phyloP scores from a whole-genome alignment of 2,329 filamentous ascomycete genomes.

The Penicillium sumatraense region DNA sequence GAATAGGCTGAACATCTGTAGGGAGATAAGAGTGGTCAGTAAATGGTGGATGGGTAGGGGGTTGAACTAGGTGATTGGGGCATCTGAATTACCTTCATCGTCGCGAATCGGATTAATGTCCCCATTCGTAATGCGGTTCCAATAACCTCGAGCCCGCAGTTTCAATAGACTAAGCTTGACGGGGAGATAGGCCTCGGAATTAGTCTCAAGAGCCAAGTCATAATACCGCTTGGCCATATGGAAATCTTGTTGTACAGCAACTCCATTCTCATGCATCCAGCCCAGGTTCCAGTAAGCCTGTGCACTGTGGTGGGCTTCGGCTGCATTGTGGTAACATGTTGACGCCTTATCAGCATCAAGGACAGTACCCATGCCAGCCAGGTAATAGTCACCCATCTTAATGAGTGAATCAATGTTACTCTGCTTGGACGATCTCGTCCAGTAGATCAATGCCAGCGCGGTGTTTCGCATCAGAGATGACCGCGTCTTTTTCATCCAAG shows the following conservation, averaged over 20 bases:
- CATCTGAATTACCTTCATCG: conserved; percentile 71
- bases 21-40: neutral
- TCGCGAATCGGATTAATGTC: conserved; percentile 89
- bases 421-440: conserved; percentile 92
- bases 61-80: neutral
- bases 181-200: conserved; percentile 89
- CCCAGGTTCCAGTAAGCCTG: conserved; percentile 97
- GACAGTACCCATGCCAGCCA: conserved; percentile 75
- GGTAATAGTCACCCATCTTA: conserved; percentile 99
- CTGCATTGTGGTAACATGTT: conserved; percentile 88
- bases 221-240: conserved; percentile 97
- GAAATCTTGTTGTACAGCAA: conserved; percentile 92
- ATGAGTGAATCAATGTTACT: conserved; percentile 91
- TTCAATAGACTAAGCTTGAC: conserved; percentile 88
- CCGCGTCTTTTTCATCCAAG: conserved; percentile 47
- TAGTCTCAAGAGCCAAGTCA: conserved; percentile 88
- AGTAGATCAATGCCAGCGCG: conserved; percentile 81
- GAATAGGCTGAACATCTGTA: conserved; percentile 70
- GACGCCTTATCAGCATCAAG: conserved; percentile 82
- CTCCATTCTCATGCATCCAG: conserved; percentile 99
- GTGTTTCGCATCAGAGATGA: conserved; percentile 60
- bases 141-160: conserved; percentile 81
- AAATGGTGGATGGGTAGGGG: neutral
- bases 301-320: conserved; percentile 87
- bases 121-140: conserved; percentile 93